These are phyloP conservation scores for Fusarium sarcochroum DNA, from an alignment of 2,329 filamentous ascomycete species.

Conservation along the genomic window DNA sequence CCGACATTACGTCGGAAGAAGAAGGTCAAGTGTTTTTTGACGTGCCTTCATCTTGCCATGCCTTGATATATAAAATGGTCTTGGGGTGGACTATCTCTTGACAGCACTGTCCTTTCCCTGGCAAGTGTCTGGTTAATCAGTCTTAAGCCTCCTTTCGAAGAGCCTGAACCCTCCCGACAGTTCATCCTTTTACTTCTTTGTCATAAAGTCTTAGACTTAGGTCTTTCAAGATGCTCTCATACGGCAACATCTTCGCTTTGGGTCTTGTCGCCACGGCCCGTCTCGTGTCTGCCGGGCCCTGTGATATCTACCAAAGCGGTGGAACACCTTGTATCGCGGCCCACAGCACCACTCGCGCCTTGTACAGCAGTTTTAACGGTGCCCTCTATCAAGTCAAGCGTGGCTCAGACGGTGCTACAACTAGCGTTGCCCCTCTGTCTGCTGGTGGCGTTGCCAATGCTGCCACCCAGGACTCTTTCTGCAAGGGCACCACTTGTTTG, in stretches of 20 bases:
- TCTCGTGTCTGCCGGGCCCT: conserved; percentile 24
- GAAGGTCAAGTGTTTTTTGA: too few relatives aligned
- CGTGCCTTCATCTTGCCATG: too few relatives aligned
- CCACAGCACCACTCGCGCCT: conserved; percentile 22
- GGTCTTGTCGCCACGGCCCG: conserved; percentile 5
- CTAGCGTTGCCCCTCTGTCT: conserved; percentile 46
- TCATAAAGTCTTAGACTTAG: too few relatives aligned
- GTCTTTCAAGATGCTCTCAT: conserved; percentile 7
- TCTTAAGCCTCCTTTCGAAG: too few relatives aligned
- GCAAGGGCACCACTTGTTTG: conserved; percentile 70
- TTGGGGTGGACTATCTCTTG: too few relatives aligned
- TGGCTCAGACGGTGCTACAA: conserved; percentile 19
- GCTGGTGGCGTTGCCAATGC: conserved; percentile 75
- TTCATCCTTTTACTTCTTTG: too few relatives aligned
- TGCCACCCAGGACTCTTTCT: conserved; percentile 72
- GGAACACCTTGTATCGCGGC: conserved; percentile 32
- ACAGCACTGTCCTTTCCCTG: too few relatives aligned
- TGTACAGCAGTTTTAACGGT: conserved; percentile 8
- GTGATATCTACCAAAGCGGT: conserved; percentile 25
- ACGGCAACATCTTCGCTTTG: conserved; percentile 15
- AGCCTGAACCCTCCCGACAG: too few relatives aligned
- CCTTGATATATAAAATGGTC: too few relatives aligned
- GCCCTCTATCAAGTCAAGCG: conserved; percentile 34
- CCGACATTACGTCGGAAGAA: too few relatives aligned
- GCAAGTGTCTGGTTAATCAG: too few relatives aligned